Conservation (phyloP, 257 asterid genomes). For the Solanum chiquidenum region DNA sequence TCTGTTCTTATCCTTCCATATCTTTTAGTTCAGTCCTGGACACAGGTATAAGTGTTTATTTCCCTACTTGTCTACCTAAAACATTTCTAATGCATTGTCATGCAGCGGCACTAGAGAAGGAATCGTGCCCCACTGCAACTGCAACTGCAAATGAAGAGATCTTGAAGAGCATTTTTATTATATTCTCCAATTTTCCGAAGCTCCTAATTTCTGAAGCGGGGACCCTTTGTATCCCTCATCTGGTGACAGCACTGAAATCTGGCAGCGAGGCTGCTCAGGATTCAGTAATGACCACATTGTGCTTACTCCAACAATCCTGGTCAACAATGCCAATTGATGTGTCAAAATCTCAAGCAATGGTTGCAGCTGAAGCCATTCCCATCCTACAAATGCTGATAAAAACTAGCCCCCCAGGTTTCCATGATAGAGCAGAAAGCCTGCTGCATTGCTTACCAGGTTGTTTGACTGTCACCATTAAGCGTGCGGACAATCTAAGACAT, state of each 20-base stretch:
- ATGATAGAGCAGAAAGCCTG: conserved; percentile 59
- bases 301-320: conserved; percentile 83
- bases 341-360: conserved; percentile 66
- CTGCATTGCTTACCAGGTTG: conserved; percentile 79
- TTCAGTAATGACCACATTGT: conserved; percentile 42
- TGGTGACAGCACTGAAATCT: conserved; percentile 56
- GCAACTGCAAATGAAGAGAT: conserved; percentile 58
- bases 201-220: conserved; percentile 64
- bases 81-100: conserved; percentile 6
- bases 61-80: background rate
- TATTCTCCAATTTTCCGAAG: conserved; percentile 68
- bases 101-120: conserved; percentile 83
- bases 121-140: conserved; percentile 38
- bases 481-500: conserved; percentile 66
- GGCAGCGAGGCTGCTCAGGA: conserved; percentile 71
- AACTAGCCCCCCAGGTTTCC: conserved; percentile 57
- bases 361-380: conserved; percentile 83
- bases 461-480: conserved; percentile 59
- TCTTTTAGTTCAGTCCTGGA: background rate
- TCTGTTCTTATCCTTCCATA: background rate
- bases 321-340: conserved; percentile 61
- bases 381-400: conserved; percentile 56
- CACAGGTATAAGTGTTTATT: background rate
- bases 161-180: conserved; percentile 49
- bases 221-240: conserved; percentile 64